These are phyloP conservation scores for Nematocida ausubeli DNA, from an alignment of 371 early-diverging fungal species.

Conservation along the genomic window DNA sequence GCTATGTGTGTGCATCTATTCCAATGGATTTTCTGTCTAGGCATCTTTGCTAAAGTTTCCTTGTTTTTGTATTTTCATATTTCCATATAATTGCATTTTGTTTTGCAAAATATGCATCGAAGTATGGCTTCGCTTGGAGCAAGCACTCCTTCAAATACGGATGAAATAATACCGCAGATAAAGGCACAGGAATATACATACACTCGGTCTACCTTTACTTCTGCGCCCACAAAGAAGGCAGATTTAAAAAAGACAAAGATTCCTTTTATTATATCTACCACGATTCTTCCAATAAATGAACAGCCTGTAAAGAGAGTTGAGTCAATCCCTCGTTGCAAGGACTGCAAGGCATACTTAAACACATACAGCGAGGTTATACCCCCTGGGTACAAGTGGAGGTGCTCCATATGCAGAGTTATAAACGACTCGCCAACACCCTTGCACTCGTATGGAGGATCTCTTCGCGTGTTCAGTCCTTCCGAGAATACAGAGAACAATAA, in stretches of 20 bases:
- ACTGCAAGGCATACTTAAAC: constrained; percentile 67
- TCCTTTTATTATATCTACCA: constrained; percentile 60
- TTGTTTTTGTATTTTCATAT: constrained; percentile 1
- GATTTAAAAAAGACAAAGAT: constrained; percentile 56
- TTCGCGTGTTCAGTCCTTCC: constrained; percentile 35
- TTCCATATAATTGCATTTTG: constrained; percentile 19
- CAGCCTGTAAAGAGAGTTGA: constrained; percentile 20
- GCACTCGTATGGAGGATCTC: constrained; percentile 33
- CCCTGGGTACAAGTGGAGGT: constrained; percentile 68
- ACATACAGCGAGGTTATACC: constrained; percentile 67
- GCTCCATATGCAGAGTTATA: constrained; percentile 63
- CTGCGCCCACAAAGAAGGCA: constrained; percentile 53
- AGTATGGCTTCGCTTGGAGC: constrained; percentile 13
- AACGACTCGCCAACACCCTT: constrained; percentile 62
- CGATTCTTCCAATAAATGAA: constrained; percentile 43
- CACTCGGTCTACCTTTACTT: constrained; percentile 46
- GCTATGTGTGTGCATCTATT: no score
- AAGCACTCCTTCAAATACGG: constrained; percentile 15
- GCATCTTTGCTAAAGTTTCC: constrained; percentile 3
- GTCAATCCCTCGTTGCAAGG: constrained; percentile 58
- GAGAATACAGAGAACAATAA: constrained; percentile 56
- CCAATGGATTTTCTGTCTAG: no score
- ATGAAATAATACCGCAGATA: constrained; percentile 38
- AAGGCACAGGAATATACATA: constrained; percentile 52
- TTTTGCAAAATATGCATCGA: constrained; percentile 47